Evolutionary conservation across 1,284 basidiomycete species (phyloP), one percentile per base, ranked within the genome.

Genomic region (Cryptococcus deneoformans): DNA sequence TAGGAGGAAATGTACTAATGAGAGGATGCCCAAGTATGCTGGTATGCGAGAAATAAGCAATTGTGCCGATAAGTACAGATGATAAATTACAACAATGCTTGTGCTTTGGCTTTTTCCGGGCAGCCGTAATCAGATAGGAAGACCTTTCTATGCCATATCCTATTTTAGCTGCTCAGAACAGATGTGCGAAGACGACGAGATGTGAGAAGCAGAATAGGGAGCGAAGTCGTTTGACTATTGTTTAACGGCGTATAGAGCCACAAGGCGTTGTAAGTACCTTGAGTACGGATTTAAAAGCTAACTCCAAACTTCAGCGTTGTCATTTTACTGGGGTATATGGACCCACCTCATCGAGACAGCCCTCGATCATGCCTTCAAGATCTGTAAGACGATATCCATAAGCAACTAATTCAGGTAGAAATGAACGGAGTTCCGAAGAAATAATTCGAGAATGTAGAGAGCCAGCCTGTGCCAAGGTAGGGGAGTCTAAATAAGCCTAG

Each of bases 191-290:
- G 24, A n/a, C 5, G 24, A n/a, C 45, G 12, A 24, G 24, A 46
- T 46, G 45, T 46, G 12, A 16, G 11, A 42, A 42, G 20, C 20
- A 20, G 20, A 20, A 20, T 46, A 12, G 29, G 11, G 46, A 46
- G 29, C 12, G 24, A 12, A 20, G 29, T 40, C n/a, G n/a, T 54
- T 35, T 47, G 39, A 37, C 7, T 35, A 39, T 12, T 24, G 34
- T 38, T 11, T 76, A 46, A 61, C 63, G 3, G 75, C 73, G 53
- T 70, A 75, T 12, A 76, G 69, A 6, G 72, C 71, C 44, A 69
- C 70, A 2, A 73, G 56, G 20, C 70, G 58, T 52, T 77, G 75
- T 43, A 64, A 63, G 51, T 66, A 74, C 5, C 59, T 7, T 3
- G 70, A 58, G 10, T 58, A 50, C 8, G 65, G 60, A 9, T 50